phyloP scores from a whole-genome alignment of 1,139 yeast species.

The Kodamaea ohmeri region DNA sequence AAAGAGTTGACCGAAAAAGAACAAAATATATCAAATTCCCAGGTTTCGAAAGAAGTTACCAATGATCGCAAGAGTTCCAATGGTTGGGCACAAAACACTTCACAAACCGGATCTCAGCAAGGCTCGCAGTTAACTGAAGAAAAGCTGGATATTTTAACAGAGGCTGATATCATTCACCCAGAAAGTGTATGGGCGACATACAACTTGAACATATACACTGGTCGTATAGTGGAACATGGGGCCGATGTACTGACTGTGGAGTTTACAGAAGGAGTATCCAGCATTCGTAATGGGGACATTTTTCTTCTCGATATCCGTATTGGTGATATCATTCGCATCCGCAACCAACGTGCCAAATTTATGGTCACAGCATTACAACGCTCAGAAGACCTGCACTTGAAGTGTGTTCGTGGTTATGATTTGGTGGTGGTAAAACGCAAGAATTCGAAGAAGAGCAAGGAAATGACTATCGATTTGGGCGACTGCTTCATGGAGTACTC shows the following conservation, averaged over 20 bases:
- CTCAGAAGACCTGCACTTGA: constrained; percentile 23
- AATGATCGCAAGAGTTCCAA: too few relatives aligned
- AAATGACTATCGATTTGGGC: constrained; percentile 17
- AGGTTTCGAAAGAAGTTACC: too few relatives aligned
- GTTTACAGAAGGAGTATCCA: constrained; percentile 33
- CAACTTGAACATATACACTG: constrained; percentile 38
- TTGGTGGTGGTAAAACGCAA: constrained; percentile 35
- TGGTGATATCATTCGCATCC: constrained; percentile 30
- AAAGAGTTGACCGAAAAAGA: too few relatives aligned
- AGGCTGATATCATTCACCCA: constrained; percentile 18
- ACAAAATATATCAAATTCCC: too few relatives aligned
- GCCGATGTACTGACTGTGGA: constrained; percentile 28
- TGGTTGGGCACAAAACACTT: too few relatives aligned
- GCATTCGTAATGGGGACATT: constrained; percentile 30
- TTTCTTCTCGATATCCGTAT: constrained; percentile 35
- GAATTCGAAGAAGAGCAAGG: constrained; percentile 14
- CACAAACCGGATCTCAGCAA: too few relatives aligned
- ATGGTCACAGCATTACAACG: constrained; percentile 44
- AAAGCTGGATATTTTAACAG: constrained; percentile 18
- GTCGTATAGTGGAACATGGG: constrained; percentile 23
- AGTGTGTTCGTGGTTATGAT: constrained; percentile 62
- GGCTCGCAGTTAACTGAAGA: constrained; percentile 26
- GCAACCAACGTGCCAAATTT: constrained; percentile 24
- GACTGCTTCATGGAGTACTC: constrained; percentile 35
- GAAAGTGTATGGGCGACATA: constrained; percentile 39